Evolutionary conservation across 768 basidiomycete genomes (phyloP).

Genomic region (Gymnopilus junonius): DNA sequence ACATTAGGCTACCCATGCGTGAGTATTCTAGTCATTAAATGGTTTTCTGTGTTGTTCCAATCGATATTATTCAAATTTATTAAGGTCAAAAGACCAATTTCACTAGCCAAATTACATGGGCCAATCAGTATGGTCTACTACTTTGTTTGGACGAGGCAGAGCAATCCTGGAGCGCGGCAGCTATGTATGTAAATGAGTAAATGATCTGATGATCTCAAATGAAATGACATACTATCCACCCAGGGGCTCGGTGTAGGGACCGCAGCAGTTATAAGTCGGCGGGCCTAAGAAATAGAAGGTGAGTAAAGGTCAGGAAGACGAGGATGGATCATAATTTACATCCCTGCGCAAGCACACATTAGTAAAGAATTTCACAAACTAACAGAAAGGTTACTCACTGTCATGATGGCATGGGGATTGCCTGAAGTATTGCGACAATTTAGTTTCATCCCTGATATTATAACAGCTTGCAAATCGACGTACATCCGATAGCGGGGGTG

Average conservation of each 20-base stretch:
- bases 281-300: conserved; percentile 9
- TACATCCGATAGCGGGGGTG: conserved; percentile 18
- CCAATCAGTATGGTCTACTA: too few species aligned
- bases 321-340: conserved; percentile 10
- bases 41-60: too few species aligned
- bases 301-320: neutral
- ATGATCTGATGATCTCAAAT: neutral
- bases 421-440: conserved; percentile 3
- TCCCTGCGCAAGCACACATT: conserved; percentile 6
- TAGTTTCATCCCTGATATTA: neutral
- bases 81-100: neutral
- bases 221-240: conserved; percentile 20
- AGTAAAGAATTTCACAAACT: neutral
- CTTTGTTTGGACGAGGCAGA: conserved; percentile 15
- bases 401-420: conserved; percentile 7
- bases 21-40: too few species aligned
- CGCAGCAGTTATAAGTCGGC: conserved; percentile 21
- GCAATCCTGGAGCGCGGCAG: conserved; percentile 22
- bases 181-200: neutral
- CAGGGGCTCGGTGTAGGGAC: conserved; percentile 16
- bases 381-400: conserved; percentile 9
- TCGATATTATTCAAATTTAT: too few species aligned
- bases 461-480: neutral
- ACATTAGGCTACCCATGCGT: too few species aligned
- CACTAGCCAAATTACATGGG: neutral